phyloP scores from a whole-genome alignment of 805 yeast genomes.

The Nakazawaea molendinolei region DNA sequence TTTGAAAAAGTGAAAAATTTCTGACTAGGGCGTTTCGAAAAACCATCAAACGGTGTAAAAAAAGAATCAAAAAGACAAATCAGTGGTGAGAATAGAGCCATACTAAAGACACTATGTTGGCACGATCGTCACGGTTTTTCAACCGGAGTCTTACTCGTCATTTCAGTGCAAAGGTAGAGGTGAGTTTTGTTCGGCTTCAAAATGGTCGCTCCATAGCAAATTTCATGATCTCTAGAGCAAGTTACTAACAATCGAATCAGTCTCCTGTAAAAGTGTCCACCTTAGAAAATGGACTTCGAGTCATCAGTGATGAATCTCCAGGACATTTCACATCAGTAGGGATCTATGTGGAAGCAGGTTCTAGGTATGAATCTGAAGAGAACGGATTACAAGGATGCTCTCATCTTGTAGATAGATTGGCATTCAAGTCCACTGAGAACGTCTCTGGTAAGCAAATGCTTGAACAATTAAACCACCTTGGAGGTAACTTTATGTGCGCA shows the following conservation, averaged over 20 bases:
- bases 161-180: too few species aligned
- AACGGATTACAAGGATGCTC: slow-evolving; percentile 60
- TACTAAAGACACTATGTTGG: not conserved
- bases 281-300: slow-evolving; percentile 69
- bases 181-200: too few species aligned
- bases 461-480: slow-evolving; percentile 67
- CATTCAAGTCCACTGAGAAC: slow-evolving; percentile 66
- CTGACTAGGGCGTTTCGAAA: too few species aligned
- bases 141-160: not conserved
- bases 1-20: not conserved
- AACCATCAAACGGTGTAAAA: slow-evolving; percentile 1
- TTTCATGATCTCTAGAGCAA: too few species aligned
- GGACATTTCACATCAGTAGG: slow-evolving; percentile 92
- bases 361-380: slow-evolving; percentile 62
- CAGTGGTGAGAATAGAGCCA: too few species aligned
- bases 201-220: too few species aligned
- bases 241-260: too few species aligned
- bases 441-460: slow-evolving; percentile 64
- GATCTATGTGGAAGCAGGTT: slow-evolving; percentile 83
- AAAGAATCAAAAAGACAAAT: not conserved
- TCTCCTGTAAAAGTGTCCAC: slow-evolving; percentile 22
- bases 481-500: slow-evolving; percentile 92
- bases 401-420: slow-evolving; percentile 79
- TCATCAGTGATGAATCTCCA: slow-evolving; percentile 80
- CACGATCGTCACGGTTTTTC: not conserved